phyloP scores from a whole-genome alignment of 2,329 filamentous ascomycete species.

The Microcyclosporella mali region DNA sequence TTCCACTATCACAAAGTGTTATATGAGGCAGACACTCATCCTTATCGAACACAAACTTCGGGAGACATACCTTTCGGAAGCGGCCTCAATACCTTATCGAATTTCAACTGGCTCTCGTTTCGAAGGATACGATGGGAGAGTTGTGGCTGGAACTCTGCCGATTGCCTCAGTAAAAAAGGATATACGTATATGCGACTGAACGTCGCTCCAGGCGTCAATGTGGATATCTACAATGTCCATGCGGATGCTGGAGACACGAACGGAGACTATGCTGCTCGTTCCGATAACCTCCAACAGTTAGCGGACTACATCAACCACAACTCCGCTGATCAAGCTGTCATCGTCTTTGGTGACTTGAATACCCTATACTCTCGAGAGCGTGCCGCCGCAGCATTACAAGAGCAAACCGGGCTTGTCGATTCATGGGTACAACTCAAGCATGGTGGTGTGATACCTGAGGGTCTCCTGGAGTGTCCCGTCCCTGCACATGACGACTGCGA shows the following conservation, averaged over 20 bases:
- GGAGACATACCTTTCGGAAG: slow-evolving; percentile 58
- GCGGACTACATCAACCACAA: slow-evolving; percentile 51
- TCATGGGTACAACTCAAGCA: slow-evolving; percentile 51
- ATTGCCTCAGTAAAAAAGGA: slow-evolving; percentile 64
- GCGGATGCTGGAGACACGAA: slow-evolving; percentile 54
- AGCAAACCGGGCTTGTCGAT: slow-evolving; percentile 51
- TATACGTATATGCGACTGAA: slow-evolving; percentile 60
- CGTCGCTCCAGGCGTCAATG: slow-evolving; percentile 48
- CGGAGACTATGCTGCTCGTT: slow-evolving; percentile 51
- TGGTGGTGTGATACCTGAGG: slow-evolving; percentile 1
- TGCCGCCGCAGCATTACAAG: slow-evolving; percentile 47
- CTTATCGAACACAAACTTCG: slow-evolving; percentile 57
- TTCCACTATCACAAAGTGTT: slow-evolving; percentile 63
- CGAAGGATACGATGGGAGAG: slow-evolving; percentile 53
- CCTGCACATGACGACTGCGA: slow-evolving; percentile 55
- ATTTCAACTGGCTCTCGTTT: slow-evolving; percentile 52
- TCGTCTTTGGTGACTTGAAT: slow-evolving; percentile 62
- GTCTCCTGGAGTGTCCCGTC: slow-evolving; percentile 44
- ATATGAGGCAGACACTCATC: slow-evolving; percentile 55
- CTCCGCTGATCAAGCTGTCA: slow-evolving; percentile 55
- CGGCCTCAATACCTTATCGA: slow-evolving; percentile 59
- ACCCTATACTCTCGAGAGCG: slow-evolving; percentile 58
- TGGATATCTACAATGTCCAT: slow-evolving; percentile 63
- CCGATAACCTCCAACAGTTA: slow-evolving; percentile 55
- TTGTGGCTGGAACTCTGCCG: slow-evolving; percentile 51